phyloP scores from a whole-genome alignment of 768 basidiomycete species.

The Tricholoma bakamatsutake region DNA sequence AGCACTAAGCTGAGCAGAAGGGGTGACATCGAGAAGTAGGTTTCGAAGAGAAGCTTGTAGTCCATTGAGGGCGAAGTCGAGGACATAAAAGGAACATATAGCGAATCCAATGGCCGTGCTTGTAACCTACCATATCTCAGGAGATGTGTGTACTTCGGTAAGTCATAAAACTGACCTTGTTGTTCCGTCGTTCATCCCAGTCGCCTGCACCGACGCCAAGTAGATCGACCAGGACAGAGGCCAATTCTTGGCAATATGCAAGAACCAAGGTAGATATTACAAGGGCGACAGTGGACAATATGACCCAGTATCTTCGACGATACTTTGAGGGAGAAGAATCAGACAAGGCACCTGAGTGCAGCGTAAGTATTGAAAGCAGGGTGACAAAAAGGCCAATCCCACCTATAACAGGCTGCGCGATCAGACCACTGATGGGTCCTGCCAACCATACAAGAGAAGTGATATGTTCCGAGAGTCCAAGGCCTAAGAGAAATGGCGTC shows the following conservation, averaged over 20 bases:
- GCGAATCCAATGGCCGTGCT: conserved; percentile 80
- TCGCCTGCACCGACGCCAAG: conserved; percentile 73
- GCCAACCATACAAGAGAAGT: conserved; percentile 95
- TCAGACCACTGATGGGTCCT: conserved; percentile 89
- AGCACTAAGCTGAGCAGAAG: conserved; percentile 83
- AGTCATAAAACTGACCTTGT: conserved; percentile 38
- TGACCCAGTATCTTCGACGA: conserved; percentile 88
- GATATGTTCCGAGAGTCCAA: conserved; percentile 75
- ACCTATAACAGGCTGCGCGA: conserved; percentile 99
- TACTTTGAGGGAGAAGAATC: conserved; percentile 90
- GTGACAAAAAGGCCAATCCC: conserved; percentile 19
- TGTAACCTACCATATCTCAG: conserved; percentile 40
- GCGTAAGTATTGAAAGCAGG: conserved; percentile 25
- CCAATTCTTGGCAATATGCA: conserved; percentile 76
- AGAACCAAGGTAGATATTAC: conserved; percentile 71
- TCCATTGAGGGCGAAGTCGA: conserved; percentile 98
- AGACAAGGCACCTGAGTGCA: conserved; percentile 76
- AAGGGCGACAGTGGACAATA: conserved; percentile 79
- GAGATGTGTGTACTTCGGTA: neutral
- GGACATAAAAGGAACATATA: conserved; percentile 82
- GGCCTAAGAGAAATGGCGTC: conserved; percentile 79
- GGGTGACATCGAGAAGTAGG: conserved; percentile 87
- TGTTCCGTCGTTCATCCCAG: conserved; percentile 75
- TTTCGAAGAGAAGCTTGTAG: conserved; percentile 90
- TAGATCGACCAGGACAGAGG: conserved; percentile 70